phyloP scores from a whole-genome alignment of 805 yeast genomes.

The Yamadazyma akitaensis region DNA sequence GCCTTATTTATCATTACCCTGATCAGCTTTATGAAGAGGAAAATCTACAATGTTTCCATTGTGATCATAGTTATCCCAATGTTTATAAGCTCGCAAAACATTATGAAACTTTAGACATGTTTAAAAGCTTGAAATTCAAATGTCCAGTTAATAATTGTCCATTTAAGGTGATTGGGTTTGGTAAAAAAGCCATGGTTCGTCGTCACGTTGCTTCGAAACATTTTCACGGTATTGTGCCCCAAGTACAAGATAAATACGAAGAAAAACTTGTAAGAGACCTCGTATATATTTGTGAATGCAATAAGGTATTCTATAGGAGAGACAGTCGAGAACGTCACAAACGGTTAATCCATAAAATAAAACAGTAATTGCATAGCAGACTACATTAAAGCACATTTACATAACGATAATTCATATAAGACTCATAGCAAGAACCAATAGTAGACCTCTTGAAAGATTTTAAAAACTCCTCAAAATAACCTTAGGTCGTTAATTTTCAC shows the following conservation, averaged over 20 bases:
- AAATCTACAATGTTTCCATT: constrained; percentile 7
- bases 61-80: constrained; percentile 1
- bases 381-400: no score
- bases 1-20: not conserved
- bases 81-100: constrained; percentile 18
- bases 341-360: constrained; percentile 5
- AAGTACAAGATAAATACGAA: not conserved
- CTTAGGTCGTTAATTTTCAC: no score
- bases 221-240: not conserved
- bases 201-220: constrained; percentile 28
- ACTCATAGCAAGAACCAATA: no score
- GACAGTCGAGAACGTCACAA: constrained; percentile 14
- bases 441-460: no score
- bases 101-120: constrained; percentile 17
- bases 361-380: not conserved
- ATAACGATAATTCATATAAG: no score
- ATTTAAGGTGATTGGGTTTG: constrained; percentile 26
- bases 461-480: no score
- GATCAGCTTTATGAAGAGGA: not conserved
- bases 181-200: constrained; percentile 26
- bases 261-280: constrained; percentile 4
- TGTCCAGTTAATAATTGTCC: constrained; percentile 33
- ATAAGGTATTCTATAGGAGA: constrained; percentile 12
- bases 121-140: constrained; percentile 15
- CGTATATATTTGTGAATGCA: constrained; percentile 12